phyloP scores from a whole-genome alignment of 208 protist species.

The Pavlovales sp. region DNA sequence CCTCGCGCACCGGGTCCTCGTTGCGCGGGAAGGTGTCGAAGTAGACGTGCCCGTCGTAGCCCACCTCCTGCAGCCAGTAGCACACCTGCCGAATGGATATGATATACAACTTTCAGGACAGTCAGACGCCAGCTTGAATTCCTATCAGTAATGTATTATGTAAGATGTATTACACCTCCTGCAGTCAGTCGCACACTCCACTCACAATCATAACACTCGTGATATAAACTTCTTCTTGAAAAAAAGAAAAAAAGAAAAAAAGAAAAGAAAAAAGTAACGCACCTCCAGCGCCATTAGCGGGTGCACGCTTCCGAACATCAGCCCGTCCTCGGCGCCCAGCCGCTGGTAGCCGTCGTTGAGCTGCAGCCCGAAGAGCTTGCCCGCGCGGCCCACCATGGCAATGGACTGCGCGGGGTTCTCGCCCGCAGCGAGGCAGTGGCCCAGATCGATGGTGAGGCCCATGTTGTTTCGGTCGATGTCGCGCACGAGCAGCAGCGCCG shows the following conservation, averaged over 20 bases:
- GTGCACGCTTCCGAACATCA: constrained; percentile 35
- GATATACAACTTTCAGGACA: too few relatives aligned
- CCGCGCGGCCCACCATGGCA: constrained; percentile 26
- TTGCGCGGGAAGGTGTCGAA: constrained; percentile 51
- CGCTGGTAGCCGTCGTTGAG: constrained; percentile 43
- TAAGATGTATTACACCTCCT: too few relatives aligned
- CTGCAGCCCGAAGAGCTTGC: constrained; percentile 46
- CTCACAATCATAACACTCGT: too few relatives aligned
- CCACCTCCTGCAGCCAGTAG: constrained; percentile 38
- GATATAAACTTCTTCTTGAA: too few relatives aligned
- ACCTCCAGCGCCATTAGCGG: constrained; percentile 46
- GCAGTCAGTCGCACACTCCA: too few relatives aligned
- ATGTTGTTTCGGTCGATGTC: constrained; percentile 41
- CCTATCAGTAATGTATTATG: too few relatives aligned
- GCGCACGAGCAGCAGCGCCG: constrained; percentile 35
- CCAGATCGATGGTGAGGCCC: constrained; percentile 42
- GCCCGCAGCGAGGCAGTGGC: constrained; percentile 41
- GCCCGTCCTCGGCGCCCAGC: constrained; percentile 45
- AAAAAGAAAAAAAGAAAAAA: too few relatives aligned
- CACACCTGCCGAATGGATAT: too few relatives aligned
- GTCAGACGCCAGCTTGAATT: too few relatives aligned
- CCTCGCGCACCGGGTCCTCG: constrained; percentile 43
- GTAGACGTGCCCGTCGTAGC: constrained; percentile 46
- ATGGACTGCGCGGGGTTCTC: constrained; percentile 46
- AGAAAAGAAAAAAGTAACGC: too few relatives aligned